Conservation (phyloP, 306 rosid genomes). For the Nissolia schottii region DNA sequence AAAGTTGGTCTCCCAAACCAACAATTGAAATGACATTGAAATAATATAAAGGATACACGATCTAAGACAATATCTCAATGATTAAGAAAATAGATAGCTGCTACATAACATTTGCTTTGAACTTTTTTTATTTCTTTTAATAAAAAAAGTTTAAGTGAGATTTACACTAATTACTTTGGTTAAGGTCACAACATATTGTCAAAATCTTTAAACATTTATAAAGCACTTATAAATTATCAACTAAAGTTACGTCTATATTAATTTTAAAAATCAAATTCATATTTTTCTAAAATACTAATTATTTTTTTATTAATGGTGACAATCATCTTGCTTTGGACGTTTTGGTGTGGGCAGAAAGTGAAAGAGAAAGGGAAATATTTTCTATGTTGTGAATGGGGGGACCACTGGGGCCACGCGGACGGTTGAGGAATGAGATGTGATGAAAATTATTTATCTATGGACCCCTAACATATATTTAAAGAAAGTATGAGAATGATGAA, state of each 20-base stretch:
- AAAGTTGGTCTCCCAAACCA: background rate
- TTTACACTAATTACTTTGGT: too few species aligned
- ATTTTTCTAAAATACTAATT: too few species aligned
- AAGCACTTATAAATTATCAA: too few species aligned
- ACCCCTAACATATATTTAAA: background rate
- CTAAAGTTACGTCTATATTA: too few species aligned
- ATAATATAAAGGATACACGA: background rate
- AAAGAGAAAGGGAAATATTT: conserved; percentile 13
- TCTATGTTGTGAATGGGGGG: conserved; percentile 29
- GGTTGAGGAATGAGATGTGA: background rate
- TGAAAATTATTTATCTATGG: background rate
- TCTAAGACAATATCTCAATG: background rate
- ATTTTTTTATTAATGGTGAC: too few species aligned
- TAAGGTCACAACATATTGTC: too few species aligned
- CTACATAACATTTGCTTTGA: background rate
- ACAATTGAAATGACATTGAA: background rate
- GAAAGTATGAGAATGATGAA: background rate
- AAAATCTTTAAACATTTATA: too few species aligned
- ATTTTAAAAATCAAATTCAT: too few species aligned
- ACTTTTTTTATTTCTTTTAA: too few species aligned
- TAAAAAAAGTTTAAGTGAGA: too few species aligned
- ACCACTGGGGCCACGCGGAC: conserved; percentile 31
- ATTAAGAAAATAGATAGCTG: background rate
- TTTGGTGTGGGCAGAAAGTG: background rate
- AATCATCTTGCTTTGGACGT: too few species aligned